A percentile compares a stretch with the other conserved stretches of the same genome.
These are phyloP conservation scores for Marasmius fiardii DNA, from an alignment of 1,284 basidiomycete genomes.

Conservation along the genomic window DNA sequence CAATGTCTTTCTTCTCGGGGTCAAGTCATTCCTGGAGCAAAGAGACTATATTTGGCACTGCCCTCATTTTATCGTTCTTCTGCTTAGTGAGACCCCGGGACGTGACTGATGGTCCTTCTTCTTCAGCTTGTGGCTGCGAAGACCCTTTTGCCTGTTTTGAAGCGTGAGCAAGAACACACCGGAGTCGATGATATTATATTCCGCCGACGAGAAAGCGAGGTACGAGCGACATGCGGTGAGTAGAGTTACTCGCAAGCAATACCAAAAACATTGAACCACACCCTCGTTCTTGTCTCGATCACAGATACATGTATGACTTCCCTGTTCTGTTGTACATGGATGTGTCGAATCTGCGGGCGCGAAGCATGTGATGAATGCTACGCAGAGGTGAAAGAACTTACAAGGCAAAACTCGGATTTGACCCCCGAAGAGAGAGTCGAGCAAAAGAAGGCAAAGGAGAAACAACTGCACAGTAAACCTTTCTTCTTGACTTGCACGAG, in stretches of 20 bases:
- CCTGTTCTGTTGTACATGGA: slow-evolving; percentile 86
- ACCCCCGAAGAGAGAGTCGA: slow-evolving; percentile 44
- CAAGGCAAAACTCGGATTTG: slow-evolving; percentile 46
- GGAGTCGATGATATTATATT: slow-evolving; percentile 59
- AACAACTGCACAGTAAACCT: slow-evolving; percentile 61
- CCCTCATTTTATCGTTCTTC: slow-evolving; percentile 13
- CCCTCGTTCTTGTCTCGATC: slow-evolving; percentile 6
- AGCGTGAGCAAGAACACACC: slow-evolving; percentile 68
- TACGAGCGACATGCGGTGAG: slow-evolving; percentile 82
- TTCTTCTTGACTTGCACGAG: slow-evolving; percentile 72
- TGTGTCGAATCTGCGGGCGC: slow-evolving; percentile 86
- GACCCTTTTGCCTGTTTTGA: slow-evolving; percentile 66
- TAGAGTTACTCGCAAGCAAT: neutral
- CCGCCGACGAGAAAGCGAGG: slow-evolving; percentile 72
- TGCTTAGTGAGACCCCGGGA: neutral
- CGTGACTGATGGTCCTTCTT: no score
- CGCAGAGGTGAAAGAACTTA: slow-evolving; percentile 63
- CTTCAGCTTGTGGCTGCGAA: slow-evolving; percentile 62
- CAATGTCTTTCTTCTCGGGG: neutral
- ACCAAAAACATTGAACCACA: neutral
- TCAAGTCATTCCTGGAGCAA: neutral
- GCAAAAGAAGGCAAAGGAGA: slow-evolving; percentile 51
- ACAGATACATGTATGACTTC: slow-evolving; percentile 94
- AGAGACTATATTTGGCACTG: neutral
- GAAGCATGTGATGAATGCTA: slow-evolving; percentile 89